Evolutionary conservation across 495 filamentous ascomycete genomes (phyloP), one percentile per base, ranked within the genome.

Genomic region (Podospora pseudoanserina): DNA sequence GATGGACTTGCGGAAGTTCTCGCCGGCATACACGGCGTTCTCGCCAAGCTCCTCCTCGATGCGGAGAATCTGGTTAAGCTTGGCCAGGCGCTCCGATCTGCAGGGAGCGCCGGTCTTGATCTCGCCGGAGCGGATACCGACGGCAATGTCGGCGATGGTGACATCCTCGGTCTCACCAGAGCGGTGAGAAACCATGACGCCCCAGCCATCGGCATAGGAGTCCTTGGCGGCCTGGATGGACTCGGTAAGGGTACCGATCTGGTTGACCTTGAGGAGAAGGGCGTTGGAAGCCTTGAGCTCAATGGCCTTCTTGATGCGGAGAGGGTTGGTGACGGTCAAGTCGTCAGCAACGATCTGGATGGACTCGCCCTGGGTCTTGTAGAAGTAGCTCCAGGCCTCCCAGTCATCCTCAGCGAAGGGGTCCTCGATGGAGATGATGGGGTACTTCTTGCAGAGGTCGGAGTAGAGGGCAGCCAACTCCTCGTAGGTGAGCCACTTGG

Each of bases 321-420:
- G 84, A 64, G 96, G 96, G 89, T 99, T 99, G 82, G 96, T 99
- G 82, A 99, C 96, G 58, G 91, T 95, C 80, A 95, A 80, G 72
- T 91, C 88, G 73, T 91, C 96, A 84, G 90, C 96, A 70, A 99
- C 96, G 79, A 99, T 93, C 87, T 99, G 96, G 88, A 94, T 94
- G 9, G 39, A 9, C 39, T 49, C 39, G 83, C 97, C 89, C 73
- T 92, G 92, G 76, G 91, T 94, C 89, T 97, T 97, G 92, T 90
- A 97, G 89, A 98, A 99, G 91, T 99, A 96, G 89, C 91, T 94
- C 96, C 96, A 99, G 72, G 96, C 96, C 87, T 98, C 95, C 96
- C 88, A 90, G 81, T 90, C 88, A 73, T 88, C 86, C 84, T 90
- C 87, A 58, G 88, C 88, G 75, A 90, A 90, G 70, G 88, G 88